Evolutionary conservation across 768 basidiomycete species (phyloP).

Genomic region (Serendipita vermifera): DNA sequence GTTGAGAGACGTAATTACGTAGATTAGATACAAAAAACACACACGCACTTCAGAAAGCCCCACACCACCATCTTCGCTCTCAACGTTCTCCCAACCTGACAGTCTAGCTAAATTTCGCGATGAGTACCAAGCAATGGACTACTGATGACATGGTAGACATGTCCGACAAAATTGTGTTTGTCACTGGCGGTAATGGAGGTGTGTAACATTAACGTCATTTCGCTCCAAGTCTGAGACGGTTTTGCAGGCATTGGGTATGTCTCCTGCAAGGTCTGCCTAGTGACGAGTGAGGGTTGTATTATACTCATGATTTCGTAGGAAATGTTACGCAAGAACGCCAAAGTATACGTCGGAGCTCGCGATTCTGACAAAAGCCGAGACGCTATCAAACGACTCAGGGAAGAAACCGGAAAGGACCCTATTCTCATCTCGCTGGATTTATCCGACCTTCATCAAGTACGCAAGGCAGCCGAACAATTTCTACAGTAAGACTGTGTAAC

Average conservation of each 20-base stretch:
- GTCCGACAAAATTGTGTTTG: slow-evolving; percentile 26
- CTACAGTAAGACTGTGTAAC: neutral
- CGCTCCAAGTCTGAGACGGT: too few species aligned
- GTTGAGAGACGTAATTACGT: too few species aligned
- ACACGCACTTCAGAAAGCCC: too few species aligned
- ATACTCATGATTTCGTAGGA: slow-evolving; percentile 1
- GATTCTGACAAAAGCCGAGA: slow-evolving; percentile 18
- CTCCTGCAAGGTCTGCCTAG: slow-evolving; percentile 32
- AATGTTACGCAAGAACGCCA: slow-evolving; percentile 21
- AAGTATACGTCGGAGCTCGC: slow-evolving; percentile 24
- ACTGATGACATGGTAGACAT: slow-evolving; percentile 26
- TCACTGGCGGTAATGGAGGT: slow-evolving; percentile 24
- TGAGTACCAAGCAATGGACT: too few species aligned
- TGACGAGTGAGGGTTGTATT: neutral
- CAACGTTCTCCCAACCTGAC: too few species aligned
- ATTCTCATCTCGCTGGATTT: slow-evolving; percentile 10
- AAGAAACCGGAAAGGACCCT: slow-evolving; percentile 10
- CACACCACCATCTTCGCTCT: too few species aligned
- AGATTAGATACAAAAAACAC: too few species aligned
- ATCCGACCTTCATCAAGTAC: slow-evolving; percentile 13
- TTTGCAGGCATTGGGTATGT: slow-evolving; percentile 44
- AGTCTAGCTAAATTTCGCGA: too few species aligned
- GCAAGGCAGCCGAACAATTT: slow-evolving; percentile 12
- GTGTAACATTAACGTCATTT: too few species aligned
- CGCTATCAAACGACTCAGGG: slow-evolving; percentile 18